Conservation (phyloP, 208 protist genomes). For the Trypanosoma lewisi region DNA sequence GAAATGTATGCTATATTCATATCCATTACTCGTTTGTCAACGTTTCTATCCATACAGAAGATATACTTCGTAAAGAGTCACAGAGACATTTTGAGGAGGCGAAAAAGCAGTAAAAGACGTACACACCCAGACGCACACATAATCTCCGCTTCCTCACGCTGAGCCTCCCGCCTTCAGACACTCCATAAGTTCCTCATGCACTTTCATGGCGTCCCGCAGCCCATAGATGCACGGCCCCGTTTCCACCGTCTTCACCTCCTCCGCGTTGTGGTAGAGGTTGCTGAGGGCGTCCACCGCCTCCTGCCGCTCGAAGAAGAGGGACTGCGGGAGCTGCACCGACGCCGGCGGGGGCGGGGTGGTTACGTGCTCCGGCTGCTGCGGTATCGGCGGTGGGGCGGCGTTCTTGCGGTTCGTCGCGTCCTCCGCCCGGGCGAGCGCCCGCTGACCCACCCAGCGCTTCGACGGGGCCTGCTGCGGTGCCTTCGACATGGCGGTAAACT, state of each 20-base stretch:
- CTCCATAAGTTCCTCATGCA: conserved; percentile 30
- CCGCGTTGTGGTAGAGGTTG: conserved; percentile 76
- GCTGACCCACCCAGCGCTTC: conserved; percentile 35
- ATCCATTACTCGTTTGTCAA: not conserved
- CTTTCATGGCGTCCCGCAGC: conserved; percentile 12
- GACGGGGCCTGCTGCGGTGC: conserved; percentile 9
- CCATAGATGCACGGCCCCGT: conserved; percentile 16
- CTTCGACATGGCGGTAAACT: conserved; percentile 19
- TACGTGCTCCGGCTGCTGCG: conserved; percentile 11
- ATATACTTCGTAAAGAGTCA: not conserved
- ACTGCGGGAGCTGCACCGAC: conserved; percentile 36
- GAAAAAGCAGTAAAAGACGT: not conserved
- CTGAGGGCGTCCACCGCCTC: conserved; percentile 80
- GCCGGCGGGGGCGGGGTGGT: conserved; percentile 9
- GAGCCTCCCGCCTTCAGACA: conserved; percentile 12
- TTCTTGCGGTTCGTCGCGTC: conserved; percentile 21
- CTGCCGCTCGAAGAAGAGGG: conserved; percentile 71
- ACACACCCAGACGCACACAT: not conserved
- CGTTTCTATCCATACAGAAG: not conserved
- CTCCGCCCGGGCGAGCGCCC: conserved; percentile 16
- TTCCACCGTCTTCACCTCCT: conserved; percentile 22
- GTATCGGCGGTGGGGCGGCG: conserved; percentile 9
- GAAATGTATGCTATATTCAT: conserved; percentile 4
- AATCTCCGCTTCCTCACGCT: not conserved
- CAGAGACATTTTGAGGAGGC: not conserved